A percentile compares a stretch with the other conserved stretches of the same genome.
Conservation (phyloP, 2,329 filamentous ascomycete species). For the Chalaropsis ovoidea region DNA sequence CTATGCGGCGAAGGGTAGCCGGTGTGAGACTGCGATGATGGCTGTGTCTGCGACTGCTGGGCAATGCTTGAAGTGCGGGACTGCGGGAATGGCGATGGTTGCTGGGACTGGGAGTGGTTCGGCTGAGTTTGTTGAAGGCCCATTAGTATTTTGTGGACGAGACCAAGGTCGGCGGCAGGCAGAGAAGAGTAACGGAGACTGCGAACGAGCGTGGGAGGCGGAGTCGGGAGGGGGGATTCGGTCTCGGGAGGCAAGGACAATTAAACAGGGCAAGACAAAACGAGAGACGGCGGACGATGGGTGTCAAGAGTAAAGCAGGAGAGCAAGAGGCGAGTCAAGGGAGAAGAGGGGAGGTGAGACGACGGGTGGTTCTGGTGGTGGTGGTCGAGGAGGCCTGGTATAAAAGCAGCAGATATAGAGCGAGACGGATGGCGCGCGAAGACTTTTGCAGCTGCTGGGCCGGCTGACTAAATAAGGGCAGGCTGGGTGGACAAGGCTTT, state of each 20-base stretch:
- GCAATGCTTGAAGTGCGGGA: conserved; percentile 62
- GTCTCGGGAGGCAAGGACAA: background rate
- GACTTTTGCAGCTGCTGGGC: background rate
- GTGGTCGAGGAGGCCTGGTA: background rate
- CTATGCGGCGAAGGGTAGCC: conserved; percentile 60
- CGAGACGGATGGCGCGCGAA: background rate
- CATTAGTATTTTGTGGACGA: conserved; percentile 41
- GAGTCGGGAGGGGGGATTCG: background rate
- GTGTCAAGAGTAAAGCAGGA: conserved; percentile 18
- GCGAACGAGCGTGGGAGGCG: background rate
- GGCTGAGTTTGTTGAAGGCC: conserved; percentile 35
- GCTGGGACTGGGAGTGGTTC: conserved; percentile 54
- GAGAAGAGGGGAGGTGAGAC: conserved; percentile 33
- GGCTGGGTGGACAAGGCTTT: background rate
- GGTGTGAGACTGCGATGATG: conserved; percentile 51
- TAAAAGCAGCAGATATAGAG: conserved; percentile 6
- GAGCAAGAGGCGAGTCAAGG: conserved; percentile 23
- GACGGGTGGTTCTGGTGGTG: background rate
- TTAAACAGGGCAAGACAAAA: background rate
- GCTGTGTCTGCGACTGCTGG: conserved; percentile 56
- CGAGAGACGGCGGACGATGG: conserved; percentile 21
- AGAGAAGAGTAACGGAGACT: background rate
- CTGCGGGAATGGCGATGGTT: conserved; percentile 54
- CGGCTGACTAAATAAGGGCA: conserved; percentile 12
- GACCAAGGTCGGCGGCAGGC: conserved; percentile 10